Evolutionary conservation across 192 early-diverging fungal species (phyloP).

Genomic region (Radiomyces spectabilis): DNA sequence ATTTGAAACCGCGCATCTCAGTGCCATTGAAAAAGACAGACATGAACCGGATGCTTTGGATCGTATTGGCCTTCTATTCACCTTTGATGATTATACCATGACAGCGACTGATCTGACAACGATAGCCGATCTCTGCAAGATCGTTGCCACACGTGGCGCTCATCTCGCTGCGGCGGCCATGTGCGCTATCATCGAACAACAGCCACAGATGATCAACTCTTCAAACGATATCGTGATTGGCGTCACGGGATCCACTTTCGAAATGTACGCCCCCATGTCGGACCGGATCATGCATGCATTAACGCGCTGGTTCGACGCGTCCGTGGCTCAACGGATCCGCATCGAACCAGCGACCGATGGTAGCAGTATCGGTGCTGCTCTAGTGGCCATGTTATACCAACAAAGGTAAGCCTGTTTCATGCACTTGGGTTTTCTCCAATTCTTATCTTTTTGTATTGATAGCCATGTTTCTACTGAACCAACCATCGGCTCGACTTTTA

Average conservation of each 20-base stretch:
- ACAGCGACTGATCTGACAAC: constrained; percentile 55
- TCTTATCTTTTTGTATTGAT: no score
- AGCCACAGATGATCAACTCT: constrained; percentile 10
- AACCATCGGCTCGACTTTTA: no score
- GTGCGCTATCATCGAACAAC: constrained; percentile 42
- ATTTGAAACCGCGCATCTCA: constrained; percentile 36
- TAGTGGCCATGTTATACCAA: constrained; percentile 55
- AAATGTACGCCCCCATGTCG: constrained; percentile 82
- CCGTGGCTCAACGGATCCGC: constrained; percentile 58
- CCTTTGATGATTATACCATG: constrained; percentile 33
- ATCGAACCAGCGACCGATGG: constrained; percentile 70
- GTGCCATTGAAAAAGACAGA: constrained; percentile 26
- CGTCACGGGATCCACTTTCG: constrained; percentile 86
- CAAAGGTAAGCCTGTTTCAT: no score
- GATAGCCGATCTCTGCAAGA: constrained; percentile 57
- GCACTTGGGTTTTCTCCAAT: no score
- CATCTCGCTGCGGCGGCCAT: constrained; percentile 67
- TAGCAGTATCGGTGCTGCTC: constrained; percentile 67
- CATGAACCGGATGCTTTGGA: not conserved
- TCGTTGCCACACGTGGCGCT: constrained; percentile 81
- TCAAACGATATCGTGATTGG: constrained; percentile 65
- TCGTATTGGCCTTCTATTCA: not conserved
- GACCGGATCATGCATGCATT: constrained; percentile 68
- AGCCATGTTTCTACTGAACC: no score
- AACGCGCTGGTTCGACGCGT: constrained; percentile 63